Base-by-base conservation (phyloP, 257 asterid species). In the Coffea eugenioides region DNA sequence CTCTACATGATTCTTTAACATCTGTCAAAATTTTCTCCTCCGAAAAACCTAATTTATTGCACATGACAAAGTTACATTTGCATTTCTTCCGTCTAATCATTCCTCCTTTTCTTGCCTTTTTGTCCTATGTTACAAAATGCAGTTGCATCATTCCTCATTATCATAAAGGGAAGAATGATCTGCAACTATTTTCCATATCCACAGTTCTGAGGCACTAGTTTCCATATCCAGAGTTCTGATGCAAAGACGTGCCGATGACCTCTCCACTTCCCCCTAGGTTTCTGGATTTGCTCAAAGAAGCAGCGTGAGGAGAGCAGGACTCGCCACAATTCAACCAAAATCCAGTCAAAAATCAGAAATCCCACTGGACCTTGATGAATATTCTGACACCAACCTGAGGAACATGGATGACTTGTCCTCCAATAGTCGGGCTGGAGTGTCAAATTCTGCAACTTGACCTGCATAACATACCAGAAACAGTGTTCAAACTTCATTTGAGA, bases 371-470 rank as follows among this genome's bases (percentile, higher is more conserved):
- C 99, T 86, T 36, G 98, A 73, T 36, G 99, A 92, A 88, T 96
- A 94, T 75, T 96, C 99, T 0, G 92, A 85, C 45, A 96, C 99
- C 85, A 96, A 87, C 93, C 87, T 96, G 31, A 96, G 93, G 84
- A 96, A 96, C 99, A 96, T 94, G 51, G 99, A 96, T 27, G 97
- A 94, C 80, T 92, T 91, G 86, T 96, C 97, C 87, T 96, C 99
- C 77, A 96, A 69, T 77, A 96, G 94, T 74, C 93, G 88, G 73
- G 91, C 87, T 5, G 99, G 99, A 70, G 97, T 88, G 76, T 94
- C 97, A 65, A 89, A 96, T 88, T 96, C 99, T 39, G 98, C 97
- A 23, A 96, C 97, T 81, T 97, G 93, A 73, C 99, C 99, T 96
- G 92, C 82, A 76, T 69, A 70, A 25, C 45, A 79, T 14, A 68